phyloP scores from a whole-genome alignment of 1,284 basidiomycete genomes.

The Takashimella koratensis region DNA sequence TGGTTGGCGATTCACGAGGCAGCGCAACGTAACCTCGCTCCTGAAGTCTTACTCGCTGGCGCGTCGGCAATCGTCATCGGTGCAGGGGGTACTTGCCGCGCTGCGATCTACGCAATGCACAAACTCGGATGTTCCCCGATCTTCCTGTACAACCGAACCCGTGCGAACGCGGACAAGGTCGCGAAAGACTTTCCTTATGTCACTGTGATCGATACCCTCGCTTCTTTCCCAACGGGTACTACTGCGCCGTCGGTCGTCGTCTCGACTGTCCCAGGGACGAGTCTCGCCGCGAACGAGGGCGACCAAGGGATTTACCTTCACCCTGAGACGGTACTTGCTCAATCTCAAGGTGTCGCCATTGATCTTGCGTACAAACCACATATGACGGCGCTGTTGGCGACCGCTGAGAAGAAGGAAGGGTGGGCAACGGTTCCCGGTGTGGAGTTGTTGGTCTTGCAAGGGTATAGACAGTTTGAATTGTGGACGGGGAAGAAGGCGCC shows the following conservation, averaged over 20 bases:
- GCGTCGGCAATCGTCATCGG: constrained; percentile 74
- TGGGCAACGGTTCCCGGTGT: constrained; percentile 76
- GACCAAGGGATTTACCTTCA: constrained; percentile 56
- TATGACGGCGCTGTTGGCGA: constrained; percentile 48
- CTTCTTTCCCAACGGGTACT: constrained; percentile 54
- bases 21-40: constrained; percentile 42
- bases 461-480: constrained; percentile 73
- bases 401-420: constrained; percentile 43
- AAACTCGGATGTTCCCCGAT: constrained; percentile 65
- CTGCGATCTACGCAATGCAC: constrained; percentile 83
- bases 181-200: constrained; percentile 63
- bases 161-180: constrained; percentile 65
- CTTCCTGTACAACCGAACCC: constrained; percentile 81
- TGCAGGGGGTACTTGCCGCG: constrained; percentile 86
- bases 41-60: constrained; percentile 21
- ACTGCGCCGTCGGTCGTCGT: constrained; percentile 67
- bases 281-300: constrained; percentile 53
- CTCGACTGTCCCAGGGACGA: constrained; percentile 77
- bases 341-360: constrained; percentile 63
- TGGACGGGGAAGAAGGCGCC: constrained; percentile 65
- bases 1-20: constrained; percentile 77
- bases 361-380: constrained; percentile 91
- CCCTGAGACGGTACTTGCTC: constrained; percentile 51
- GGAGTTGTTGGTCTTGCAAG: constrained; percentile 81
- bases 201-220: constrained; percentile 59